Evolutionary conservation across 169 alveolate species (phyloP), one percentile per base, ranked within the genome.

Genomic region (Cryptosporidium tyzzeri): DNA sequence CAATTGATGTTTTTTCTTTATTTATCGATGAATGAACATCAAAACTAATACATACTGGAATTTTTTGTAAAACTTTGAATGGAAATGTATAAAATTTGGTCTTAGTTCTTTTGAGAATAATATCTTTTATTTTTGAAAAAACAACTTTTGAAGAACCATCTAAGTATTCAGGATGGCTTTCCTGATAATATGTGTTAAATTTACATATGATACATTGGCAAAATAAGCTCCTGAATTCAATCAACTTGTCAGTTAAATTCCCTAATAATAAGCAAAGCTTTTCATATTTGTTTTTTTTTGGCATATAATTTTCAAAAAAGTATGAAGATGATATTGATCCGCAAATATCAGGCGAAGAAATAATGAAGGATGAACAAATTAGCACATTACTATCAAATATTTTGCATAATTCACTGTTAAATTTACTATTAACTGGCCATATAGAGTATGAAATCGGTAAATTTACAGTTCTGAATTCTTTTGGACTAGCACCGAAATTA

Each of bases 1-100:
- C 37, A 41, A 21, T 16, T 23, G 41, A 31, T 9, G 2, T 33
- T 37, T 23, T 18, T 37, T 33, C 62, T 39, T 21, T 33, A 23
- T 35, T 31, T 8, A 37, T 18, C 12, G 58, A 9, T 3, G 31
- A 18, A 1, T n/a, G 14, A 41, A 80, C 53, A 59, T 80, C 44
- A 33, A 80, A 80, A 62, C 80, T 80, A 39, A 80, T 80, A 3
- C 59, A 16, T 21, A 80, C 31, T 7, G 89, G 89, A 44, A 80
- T 80, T 8, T 31, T 45, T 29, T 45, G 59, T 31, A 29, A 9
- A 65, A 50, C 39, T 59, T 48, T 41, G 51, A 16, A 65, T 58
- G 89, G 89, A 44, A 80, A 80, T 37, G 26, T 8, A 41, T 41
- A 41, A 0, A 33, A 59, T 5, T n/a, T 44, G 14, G 3, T 14